Evolutionary conservation across 768 basidiomycete species (phyloP).

Genomic region (Mycena metata): DNA sequence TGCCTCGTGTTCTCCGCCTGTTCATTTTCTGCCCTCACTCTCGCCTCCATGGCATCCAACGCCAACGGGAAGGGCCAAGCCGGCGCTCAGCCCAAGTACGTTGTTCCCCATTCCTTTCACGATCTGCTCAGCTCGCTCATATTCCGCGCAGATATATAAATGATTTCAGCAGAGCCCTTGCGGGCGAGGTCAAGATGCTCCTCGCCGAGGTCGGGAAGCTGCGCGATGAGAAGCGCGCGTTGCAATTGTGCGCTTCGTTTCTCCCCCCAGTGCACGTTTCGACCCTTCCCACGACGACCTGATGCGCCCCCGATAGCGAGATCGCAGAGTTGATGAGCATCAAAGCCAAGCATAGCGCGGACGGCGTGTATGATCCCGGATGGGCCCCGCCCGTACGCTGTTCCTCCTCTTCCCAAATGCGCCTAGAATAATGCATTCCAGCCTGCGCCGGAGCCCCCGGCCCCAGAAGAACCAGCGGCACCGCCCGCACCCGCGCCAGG

Average conservation of each 20-base stretch:
- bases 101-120: not conserved
- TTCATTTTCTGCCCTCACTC: not conserved
- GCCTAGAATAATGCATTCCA: not conserved
- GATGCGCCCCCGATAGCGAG: constrained; percentile 55
- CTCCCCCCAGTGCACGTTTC: not conserved
- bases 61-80: not conserved
- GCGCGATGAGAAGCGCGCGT: constrained; percentile 67
- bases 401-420: not conserved
- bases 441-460: constrained; percentile 45
- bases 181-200: constrained; percentile 71
- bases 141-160: constrained; percentile 58
- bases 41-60: constrained; percentile 7
- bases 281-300: not conserved
- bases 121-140: not conserved
- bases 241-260: constrained; percentile 63
- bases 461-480: constrained; percentile 45
- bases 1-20: constrained; percentile 13
- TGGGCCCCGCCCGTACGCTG: constrained; percentile 61
- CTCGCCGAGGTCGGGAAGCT: constrained; percentile 73
- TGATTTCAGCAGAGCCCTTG: constrained; percentile 74
- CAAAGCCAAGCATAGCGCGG: constrained; percentile 72
- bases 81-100: constrained; percentile 21
- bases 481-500: constrained; percentile 58
- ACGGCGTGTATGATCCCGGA: constrained; percentile 68
- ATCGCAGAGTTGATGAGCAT: constrained; percentile 72